Conservation (phyloP, 73 alveolate species). For the Tetrahymena thermophila region DNA sequence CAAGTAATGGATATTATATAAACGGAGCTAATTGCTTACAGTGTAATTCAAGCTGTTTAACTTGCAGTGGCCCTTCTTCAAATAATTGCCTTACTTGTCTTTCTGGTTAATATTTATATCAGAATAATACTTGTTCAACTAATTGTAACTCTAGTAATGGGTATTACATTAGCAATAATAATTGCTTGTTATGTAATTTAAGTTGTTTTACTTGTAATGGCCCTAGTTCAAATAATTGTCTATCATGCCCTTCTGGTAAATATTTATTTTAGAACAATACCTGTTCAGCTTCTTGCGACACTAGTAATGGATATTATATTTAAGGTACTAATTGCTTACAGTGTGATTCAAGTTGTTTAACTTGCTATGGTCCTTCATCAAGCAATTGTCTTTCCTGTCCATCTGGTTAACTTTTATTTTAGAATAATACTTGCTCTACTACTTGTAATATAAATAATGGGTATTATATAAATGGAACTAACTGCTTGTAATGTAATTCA, state of each 20-base stretch:
- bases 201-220: not conserved
- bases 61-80: no score
- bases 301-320: not conserved
- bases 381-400: not conserved
- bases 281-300: not conserved
- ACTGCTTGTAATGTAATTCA: no score
- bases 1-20: not conserved
- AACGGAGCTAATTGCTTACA: not conserved
- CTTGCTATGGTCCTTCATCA: not conserved
- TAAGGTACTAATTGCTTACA: not conserved
- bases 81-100: no score
- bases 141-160: no score
- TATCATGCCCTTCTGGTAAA: not conserved
- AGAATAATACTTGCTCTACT: not conserved
- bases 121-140: not conserved
- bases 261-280: not conserved
- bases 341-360: not conserved
- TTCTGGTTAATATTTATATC: no score
- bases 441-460: no score
- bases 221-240: not conserved
- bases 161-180: not conserved
- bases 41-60: not conserved
- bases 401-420: not conserved
- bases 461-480: no score
- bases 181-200: not conserved